Conservation (phyloP, 2,329 filamentous ascomycete genomes). For the Exophiala bonariae region DNA sequence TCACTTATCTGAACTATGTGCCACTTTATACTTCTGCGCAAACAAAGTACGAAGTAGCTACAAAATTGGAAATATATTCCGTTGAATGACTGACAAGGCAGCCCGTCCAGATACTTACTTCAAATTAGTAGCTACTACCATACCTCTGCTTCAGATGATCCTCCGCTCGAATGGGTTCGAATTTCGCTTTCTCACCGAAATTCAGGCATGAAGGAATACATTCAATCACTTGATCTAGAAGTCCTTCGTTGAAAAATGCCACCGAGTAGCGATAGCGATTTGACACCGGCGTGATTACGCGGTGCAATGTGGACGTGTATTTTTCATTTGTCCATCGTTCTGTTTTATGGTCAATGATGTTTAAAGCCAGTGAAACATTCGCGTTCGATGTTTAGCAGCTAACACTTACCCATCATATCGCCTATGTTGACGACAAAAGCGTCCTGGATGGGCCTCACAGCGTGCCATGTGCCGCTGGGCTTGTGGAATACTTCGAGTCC, state of each 20-base stretch:
- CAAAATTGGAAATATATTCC: too few species aligned
- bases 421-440: slow-evolving; percentile 49
- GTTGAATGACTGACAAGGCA: too few species aligned
- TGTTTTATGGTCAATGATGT: slow-evolving; percentile 54
- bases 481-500: slow-evolving; percentile 52
- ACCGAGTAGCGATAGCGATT: slow-evolving; percentile 42
- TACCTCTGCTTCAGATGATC: slow-evolving; percentile 33
- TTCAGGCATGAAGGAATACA: slow-evolving; percentile 38
- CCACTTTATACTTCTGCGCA: too few species aligned
- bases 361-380: slow-evolving; percentile 39
- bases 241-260: slow-evolving; percentile 45
- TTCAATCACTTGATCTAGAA: slow-evolving; percentile 37
- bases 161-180: slow-evolving; percentile 36
- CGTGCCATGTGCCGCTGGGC: slow-evolving; percentile 44
- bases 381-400: too few species aligned
- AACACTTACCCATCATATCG: slow-evolving; percentile 24
- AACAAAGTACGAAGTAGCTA: too few species aligned
- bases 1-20: too few species aligned
- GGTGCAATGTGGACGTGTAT: slow-evolving; percentile 53
- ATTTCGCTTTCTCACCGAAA: slow-evolving; percentile 32
- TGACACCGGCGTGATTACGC: slow-evolving; percentile 43
- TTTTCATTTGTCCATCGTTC: slow-evolving; percentile 52
- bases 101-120: too few species aligned
- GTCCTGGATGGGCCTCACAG: slow-evolving; percentile 44
- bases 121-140: slow-evolving; percentile 29